Evolutionary conservation across 495 filamentous ascomycete species (phyloP).

Genomic region (Lasiosphaeria ovina): DNA sequence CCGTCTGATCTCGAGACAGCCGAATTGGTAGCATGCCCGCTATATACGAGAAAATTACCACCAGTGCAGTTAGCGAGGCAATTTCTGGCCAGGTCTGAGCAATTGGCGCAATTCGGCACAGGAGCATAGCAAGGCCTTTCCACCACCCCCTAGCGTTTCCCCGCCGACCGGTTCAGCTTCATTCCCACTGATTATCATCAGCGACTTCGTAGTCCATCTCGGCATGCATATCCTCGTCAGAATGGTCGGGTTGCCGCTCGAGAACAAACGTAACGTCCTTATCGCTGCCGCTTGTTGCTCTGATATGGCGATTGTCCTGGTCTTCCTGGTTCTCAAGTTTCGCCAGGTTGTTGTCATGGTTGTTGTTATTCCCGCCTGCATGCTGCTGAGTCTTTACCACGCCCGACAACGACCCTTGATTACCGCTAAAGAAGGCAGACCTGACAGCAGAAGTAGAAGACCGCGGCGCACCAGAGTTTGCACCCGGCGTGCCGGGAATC

Average conservation of each 20-base stretch:
- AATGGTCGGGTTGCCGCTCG: conserved; percentile 17
- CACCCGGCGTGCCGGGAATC: background rate
- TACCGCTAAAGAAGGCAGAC: background rate
- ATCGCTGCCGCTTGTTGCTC: conserved; percentile 22
- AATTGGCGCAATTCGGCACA: too few species aligned
- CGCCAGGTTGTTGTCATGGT: background rate
- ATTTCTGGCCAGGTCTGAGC: too few species aligned
- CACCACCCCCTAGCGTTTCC: too few species aligned
- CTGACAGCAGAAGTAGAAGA: background rate
- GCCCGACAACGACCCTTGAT: too few species aligned
- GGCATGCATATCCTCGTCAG: conserved; percentile 7
- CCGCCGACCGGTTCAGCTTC: background rate
- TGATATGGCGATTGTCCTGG: conserved; percentile 5
- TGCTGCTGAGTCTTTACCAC: background rate
- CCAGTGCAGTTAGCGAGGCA: too few species aligned
- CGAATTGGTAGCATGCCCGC: too few species aligned
- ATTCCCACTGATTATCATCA: conserved; percentile 43
- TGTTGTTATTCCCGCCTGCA: background rate
- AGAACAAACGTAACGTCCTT: conserved; percentile 35
- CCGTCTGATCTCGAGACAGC: too few species aligned
- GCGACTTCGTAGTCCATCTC: conserved; percentile 46
- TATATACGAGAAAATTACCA: too few species aligned
- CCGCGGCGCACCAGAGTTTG: background rate
- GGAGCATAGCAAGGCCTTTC: too few species aligned
- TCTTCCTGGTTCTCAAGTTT: background rate